Base-by-base conservation (phyloP, 257 asterid genomes). In the Solanum ossicruentum region DNA sequence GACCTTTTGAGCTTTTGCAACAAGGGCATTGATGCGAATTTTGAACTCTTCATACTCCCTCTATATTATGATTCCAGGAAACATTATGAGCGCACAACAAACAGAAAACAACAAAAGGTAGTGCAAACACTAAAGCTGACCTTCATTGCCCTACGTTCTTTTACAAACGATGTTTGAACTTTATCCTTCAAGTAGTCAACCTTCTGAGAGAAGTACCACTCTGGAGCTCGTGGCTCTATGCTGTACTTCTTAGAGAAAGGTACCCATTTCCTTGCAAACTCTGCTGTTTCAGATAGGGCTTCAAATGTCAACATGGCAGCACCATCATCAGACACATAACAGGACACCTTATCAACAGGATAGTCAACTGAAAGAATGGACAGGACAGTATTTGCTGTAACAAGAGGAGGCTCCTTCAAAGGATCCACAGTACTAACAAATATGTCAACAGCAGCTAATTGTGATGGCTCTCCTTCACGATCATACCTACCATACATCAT, bases 361-460 rank as follows among this genome's bases (percentile, higher is more conserved):
- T 96, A 94, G 90, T 96, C 99, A 58, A 94, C 98, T 55, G 99
- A 90, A 78, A 95, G 97, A 91, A 95, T 94, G 88, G 99, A 94
- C 87, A 94, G 85, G 84, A 95, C 97, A 57, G 99, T 95, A 86
- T 95, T 95, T 84, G 99, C 99, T 84, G 99, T 95, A 83, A 95
- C 98, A 86, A 95, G 95, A 70, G 99, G 98, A 75, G 99, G 98
- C 90, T 97, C 99, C 95, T 95, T 97, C 70, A 93, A 85, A 86
- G 99, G 98, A 88, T 95, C 99, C 10, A 97, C 98, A 84, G 98
- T 95, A 92, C 98, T 97, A 92, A 97, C 99, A 94, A 97, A 97
- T 84, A 95, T 95, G 92, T 97, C 99, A 84, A 97, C 99, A 91
- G 98, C 98, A 89, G 98, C 99, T 86, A 97, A 89, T 86, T 97